A percentile compares a stretch with the other conserved stretches of the same genome.
Conservation (phyloP, 2,329 filamentous ascomycete species). For the Sphaerulina musiva region DNA sequence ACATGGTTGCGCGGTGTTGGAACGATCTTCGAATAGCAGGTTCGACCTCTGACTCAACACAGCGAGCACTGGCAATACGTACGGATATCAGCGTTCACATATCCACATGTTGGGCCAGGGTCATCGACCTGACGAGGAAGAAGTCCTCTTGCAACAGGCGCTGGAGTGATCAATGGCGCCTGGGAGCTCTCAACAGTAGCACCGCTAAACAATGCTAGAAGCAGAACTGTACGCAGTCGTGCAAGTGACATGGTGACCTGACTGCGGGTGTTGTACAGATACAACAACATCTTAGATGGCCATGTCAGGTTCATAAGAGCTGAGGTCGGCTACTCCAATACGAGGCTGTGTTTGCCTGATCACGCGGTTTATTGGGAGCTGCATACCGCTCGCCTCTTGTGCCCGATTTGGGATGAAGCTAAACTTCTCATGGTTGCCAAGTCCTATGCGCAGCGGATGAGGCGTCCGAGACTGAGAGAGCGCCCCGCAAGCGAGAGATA, state of each 20-base stretch:
- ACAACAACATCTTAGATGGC: not conserved
- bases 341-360: not conserved
- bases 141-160: not conserved
- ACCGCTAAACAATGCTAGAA: not conserved
- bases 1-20: too few species aligned
- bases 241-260: not conserved
- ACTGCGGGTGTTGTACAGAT: not conserved
- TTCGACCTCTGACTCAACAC: too few species aligned
- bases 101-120: not conserved
- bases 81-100: conserved; percentile 1
- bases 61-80: not conserved
- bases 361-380: not conserved
- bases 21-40: too few species aligned
- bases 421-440: conserved; percentile 1
- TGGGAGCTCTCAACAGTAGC: not conserved
- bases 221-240: not conserved
- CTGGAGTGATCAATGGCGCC: not conserved
- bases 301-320: not conserved
- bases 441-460: not conserved
- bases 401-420: not conserved
- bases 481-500: not conserved
- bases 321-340: not conserved
- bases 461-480: not conserved
- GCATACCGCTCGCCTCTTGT: conserved; percentile 1
- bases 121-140: not conserved